Base-by-base conservation (phyloP, 2,329 filamentous ascomycete species). In the Kalaharituber pfeilii region DNA sequence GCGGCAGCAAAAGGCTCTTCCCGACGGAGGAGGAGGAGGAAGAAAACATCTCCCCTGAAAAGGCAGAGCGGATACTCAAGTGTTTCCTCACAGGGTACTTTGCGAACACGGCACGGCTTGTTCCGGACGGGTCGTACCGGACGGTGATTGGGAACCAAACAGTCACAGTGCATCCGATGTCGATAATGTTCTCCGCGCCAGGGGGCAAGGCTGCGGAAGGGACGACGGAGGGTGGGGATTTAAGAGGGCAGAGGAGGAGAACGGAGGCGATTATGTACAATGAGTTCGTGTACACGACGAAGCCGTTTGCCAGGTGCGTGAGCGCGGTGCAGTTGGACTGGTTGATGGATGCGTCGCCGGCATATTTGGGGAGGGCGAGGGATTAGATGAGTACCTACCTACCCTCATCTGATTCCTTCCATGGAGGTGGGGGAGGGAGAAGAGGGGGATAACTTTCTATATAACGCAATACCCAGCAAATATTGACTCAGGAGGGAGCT, bases 71-170 rank as follows among this genome's bases (percentile, higher is more conserved):
- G 0, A 64, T 84, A 2, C 65, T 82, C 27, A 76, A 74, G 57
- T 80, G 78, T 59, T 83, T 84, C 64, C 64, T 83, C 29, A 71
- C 70, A 27, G 79, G 79, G 0, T 83, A 82, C 57, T 73, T 73
- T 0, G 68, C 73, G 50, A 79, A 77, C 60, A 80, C 79, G 29
- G 80, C 80, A 0, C 69, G 79, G 50, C 63, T 82, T 6, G 74
- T 73, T 0, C 75, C 77, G 0, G 78, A 82, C 58, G 72, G 72
- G 11, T 79, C 73, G 62, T 84, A 80, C 69, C 56, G 57, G 33
- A 60, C 59, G 2, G 65, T 75, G 27, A 62, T 71, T 18, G 71
- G 71, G 1, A 73, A 72, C 49, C 73, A 74, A 15, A 68, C 67
- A 2, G 72, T 76, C 0, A 67, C 72, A 5, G 72, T 76, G 18